Base-by-base conservation (phyloP, 2,329 filamentous ascomycete genomes). In the Botryosphaeria dothidea region DNA sequence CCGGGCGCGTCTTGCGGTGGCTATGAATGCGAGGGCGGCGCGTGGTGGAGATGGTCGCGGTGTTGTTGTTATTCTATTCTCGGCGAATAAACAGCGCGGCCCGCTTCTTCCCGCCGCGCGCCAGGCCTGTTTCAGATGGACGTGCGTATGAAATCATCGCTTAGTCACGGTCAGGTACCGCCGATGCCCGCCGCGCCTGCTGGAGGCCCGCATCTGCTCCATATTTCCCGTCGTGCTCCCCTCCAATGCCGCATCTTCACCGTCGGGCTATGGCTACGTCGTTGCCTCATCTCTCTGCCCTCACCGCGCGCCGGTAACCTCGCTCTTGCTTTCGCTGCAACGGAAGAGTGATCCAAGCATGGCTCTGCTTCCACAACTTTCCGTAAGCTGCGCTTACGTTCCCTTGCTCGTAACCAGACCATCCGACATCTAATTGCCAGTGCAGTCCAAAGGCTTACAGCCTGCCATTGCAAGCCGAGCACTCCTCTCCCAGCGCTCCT, bases 381-480 rank as follows among this genome's bases (percentile, higher is more conserved):
- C 60, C 56, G 66, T 69, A 68, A 38, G 66, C 64, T 17, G 27
- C 43, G 25, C 38, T 57, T 41, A 46, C 17, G 36, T 34, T 65
- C 36, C 61, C 48, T 51, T 23, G 43, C 51, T 31, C 51, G 38
- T 6, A 25, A 19, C 61, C 61, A 54, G 61, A 45, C 36, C 25
- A 54, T 54, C 43, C 51, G 38, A 64, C 62, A 36, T 64, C 54
- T 64, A 57, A 64, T 49, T 41, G 23, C 11, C 49, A 57, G 45
- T 41, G 34, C 54, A 69, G 67, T 66, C 63, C 38, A 68, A 61
- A 69, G 51, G 68, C 71, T 74, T 70, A 71, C 72, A 67, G 29
- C 71, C 74, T 57, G 67, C 76, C 52, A 68, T 77, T 61, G 71
- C 71, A 66, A 74, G 71, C 48, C 48, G 61, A 21, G 41, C 27